These are phyloP conservation scores for Ustilago vetiveriae DNA, from an alignment of 1,284 basidiomycete species.

Conservation along the genomic window DNA sequence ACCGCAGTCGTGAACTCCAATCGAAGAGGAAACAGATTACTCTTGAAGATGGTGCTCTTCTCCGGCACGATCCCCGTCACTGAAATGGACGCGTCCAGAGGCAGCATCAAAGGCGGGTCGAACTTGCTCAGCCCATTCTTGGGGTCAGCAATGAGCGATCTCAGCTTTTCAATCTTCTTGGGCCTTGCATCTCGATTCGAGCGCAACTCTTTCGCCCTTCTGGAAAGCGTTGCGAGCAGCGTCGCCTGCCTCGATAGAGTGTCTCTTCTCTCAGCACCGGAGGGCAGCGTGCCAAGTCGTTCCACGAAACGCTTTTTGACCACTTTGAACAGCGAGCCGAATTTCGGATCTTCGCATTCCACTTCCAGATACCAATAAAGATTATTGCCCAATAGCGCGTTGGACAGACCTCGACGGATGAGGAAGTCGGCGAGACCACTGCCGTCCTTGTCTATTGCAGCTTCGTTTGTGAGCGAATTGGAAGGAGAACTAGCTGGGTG, in stretches of 20 bases:
- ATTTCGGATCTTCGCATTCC: constrained; percentile 77
- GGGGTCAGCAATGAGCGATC: constrained; percentile 81
- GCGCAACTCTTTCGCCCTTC: constrained; percentile 84
- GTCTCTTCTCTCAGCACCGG: constrained; percentile 14
- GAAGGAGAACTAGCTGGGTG: constrained; percentile 18
- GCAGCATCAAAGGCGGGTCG: constrained; percentile 71
- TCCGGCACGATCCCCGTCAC: constrained; percentile 87
- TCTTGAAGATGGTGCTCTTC: constrained; percentile 95
- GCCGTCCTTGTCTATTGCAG: constrained; percentile 8
- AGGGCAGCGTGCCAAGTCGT: constrained; percentile 58
- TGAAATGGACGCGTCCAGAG: constrained; percentile 83
- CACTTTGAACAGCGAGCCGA: constrained; percentile 89
- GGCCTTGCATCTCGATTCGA: constrained; percentile 89
- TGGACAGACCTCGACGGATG: constrained; percentile 82
- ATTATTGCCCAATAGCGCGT: constrained; percentile 85
- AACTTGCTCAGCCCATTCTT: constrained; percentile 74
- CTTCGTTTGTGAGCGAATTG: constrained; percentile 13
- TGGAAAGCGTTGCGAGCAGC: constrained; percentile 80
- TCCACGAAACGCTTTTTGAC: constrained; percentile 89
- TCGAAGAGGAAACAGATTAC: constrained; percentile 89
- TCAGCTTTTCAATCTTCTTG: constrained; percentile 96
- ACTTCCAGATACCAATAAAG: constrained; percentile 99
- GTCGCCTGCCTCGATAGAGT: constrained; percentile 73
- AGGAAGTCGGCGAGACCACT: constrained; percentile 73
- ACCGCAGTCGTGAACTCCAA: constrained; percentile 76